Conservation (phyloP, 108 stramenopile genomes). For the Fistulifera pelliculosa region DNA sequence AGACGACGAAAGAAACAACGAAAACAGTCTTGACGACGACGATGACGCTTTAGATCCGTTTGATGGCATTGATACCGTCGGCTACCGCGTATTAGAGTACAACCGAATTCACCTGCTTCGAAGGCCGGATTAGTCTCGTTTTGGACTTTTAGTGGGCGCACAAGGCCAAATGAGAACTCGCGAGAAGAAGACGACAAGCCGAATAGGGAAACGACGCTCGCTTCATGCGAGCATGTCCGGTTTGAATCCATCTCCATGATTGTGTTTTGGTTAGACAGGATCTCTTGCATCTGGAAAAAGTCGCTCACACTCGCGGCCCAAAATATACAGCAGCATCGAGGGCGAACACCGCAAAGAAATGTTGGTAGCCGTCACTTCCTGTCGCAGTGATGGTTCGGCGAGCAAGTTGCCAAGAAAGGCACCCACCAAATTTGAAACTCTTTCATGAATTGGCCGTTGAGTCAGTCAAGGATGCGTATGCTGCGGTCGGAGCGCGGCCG, state of each 20-base stretch:
- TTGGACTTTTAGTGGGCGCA: conserved; percentile 90
- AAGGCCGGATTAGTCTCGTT: conserved; percentile 88
- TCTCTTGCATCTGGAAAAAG: too few species aligned
- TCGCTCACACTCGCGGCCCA: too few species aligned
- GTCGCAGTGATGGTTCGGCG: conserved; percentile 65
- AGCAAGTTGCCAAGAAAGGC: conserved; percentile 73
- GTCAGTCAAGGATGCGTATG: conserved; percentile 81
- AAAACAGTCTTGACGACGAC: neutral
- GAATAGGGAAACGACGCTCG: too few species aligned
- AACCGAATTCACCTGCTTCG: conserved; percentile 85
- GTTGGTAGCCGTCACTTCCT: conserved; percentile 75
- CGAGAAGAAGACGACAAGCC: too few species aligned
- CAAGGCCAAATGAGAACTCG: conserved; percentile 66
- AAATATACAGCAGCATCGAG: too few species aligned
- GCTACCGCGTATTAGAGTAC: conserved; percentile 93
- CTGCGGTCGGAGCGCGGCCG: conserved; percentile 60
- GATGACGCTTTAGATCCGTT: conserved; percentile 20
- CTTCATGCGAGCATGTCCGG: too few species aligned
- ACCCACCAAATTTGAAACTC: conserved; percentile 62
- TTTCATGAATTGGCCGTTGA: conserved; percentile 85
- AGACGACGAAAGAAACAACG: neutral
- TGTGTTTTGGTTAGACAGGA: too few species aligned
- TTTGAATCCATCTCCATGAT: too few species aligned
- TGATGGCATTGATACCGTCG: conserved; percentile 76
- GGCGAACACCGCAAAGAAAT: conserved; percentile 19